Evolutionary conservation across 1,284 basidiomycete species (phyloP).

Genomic region (Austroboletus niveus): DNA sequence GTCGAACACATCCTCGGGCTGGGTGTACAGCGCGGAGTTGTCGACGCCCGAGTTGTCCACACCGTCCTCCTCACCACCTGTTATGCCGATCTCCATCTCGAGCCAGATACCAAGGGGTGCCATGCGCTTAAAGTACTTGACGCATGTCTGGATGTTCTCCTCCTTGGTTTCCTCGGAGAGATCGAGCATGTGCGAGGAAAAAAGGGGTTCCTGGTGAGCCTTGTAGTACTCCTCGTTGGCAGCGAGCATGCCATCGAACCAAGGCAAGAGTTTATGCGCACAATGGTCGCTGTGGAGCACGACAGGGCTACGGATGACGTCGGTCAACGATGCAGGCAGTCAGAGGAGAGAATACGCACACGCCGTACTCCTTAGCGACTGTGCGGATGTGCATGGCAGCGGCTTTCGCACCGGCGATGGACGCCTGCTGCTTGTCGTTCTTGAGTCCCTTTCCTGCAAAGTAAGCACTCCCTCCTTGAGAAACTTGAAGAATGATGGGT

Average conservation of each 20-base stretch:
- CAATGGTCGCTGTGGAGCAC: slow-evolving; percentile 99
- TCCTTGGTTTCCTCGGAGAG: slow-evolving; percentile 98
- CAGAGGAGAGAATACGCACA: slow-evolving; percentile 53
- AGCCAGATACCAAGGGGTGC: slow-evolving; percentile 93
- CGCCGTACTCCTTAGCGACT: slow-evolving; percentile 86
- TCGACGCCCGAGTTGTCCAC: slow-evolving; percentile 96
- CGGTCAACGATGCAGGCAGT: background rate
- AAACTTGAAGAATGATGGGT: slow-evolving; percentile 97
- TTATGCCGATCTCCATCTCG: slow-evolving; percentile 99
- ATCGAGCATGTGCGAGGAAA: slow-evolving; percentile 99
- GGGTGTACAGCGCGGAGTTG: slow-evolving; percentile 94
- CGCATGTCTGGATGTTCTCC: slow-evolving; percentile 94
- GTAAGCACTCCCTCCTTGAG: slow-evolving; percentile 95
- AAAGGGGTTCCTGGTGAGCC: slow-evolving; percentile 86
- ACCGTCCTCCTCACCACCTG: slow-evolving; percentile 98
- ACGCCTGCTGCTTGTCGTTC: slow-evolving; percentile 97
- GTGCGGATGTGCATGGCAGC: slow-evolving; percentile 92
- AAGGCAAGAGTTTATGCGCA: slow-evolving; percentile 96
- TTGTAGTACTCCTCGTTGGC: slow-evolving; percentile 96
- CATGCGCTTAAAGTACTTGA: slow-evolving; percentile 96
- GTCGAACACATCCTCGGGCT: slow-evolving; percentile 95
- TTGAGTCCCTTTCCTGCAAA: slow-evolving; percentile 96
- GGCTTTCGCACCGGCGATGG: slow-evolving; percentile 87
- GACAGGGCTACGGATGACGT: slow-evolving; percentile 67
- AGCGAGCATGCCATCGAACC: slow-evolving; percentile 99